Base-by-base conservation (phyloP, 2,329 filamentous ascomycete species). In the Ceratocystis diversiconidia region DNA sequence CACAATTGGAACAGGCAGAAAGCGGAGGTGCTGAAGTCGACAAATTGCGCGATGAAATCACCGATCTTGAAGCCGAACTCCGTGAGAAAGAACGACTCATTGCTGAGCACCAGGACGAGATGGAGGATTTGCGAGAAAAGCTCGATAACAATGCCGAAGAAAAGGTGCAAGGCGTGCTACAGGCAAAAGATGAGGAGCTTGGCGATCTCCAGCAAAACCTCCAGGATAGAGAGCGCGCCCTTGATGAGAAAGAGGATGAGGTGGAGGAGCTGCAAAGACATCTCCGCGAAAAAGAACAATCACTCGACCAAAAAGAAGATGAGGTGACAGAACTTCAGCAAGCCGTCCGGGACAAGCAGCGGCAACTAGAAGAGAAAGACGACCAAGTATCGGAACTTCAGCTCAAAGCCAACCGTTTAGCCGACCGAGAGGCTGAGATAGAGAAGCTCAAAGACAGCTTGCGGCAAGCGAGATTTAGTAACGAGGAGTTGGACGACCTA, bases 21-120 rank as follows among this genome's bases (percentile, higher is more conserved):
- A 61, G 17, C 25, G 65, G 62, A 44, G 64, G 62, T n/a, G 55
- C 59, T 4, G 32, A 65, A 63, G 61, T 48, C 61, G 66, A 68
- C 48, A 85, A 86, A 69, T 75, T 94, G 1, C 85, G 85, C 62
- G 87, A 90, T 70, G 85, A 88, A 28, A 82, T 95, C 12, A 83
- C 83, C 44, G 89, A 95, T 70, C 77, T 92, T 5, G 88, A 95
- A 73, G 83, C 85, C 3, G 85, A 90, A 7, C 73, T 92, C 12
- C 83, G 88, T 52, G 86, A 90, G 68, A 92, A 90, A 72, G 87
- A 92, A 66, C 83, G 85, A 2, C 73, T 84, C 1, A 81, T 95
- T 46, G 85, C 87, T 61, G 84, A 90, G 69, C 85, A 85, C 22
- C 88, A 94, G 62, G 88, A 92, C 68, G 85, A 90, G 70, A 77